A percentile compares a stretch with the other conserved stretches of the same genome.
These are phyloP conservation scores for Neocallimastix lanati DNA, from an alignment of 192 early-diverging fungal genomes.

Conservation along the genomic window DNA sequence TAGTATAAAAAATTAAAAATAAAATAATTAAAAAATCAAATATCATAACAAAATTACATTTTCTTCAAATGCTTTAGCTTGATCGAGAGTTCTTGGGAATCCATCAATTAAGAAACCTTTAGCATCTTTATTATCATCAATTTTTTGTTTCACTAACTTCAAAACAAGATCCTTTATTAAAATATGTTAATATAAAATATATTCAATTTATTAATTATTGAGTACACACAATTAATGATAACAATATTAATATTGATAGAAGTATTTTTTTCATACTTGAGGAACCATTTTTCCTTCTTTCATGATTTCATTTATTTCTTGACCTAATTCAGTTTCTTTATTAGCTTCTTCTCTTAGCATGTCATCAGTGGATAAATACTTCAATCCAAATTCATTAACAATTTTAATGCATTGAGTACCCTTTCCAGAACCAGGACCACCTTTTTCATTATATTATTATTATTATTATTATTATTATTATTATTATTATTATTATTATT, in stretches of 20 bases:
- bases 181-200: neutral
- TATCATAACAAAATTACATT: neutral
- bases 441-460: too few species aligned
- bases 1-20: too few species aligned
- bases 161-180: slow-evolving; percentile 10
- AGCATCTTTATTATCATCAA: slow-evolving; percentile 1
- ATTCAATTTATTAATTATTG: neutral
- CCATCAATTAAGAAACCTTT: slow-evolving; percentile 40
- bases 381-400: slow-evolving; percentile 15
- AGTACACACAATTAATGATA: neutral
- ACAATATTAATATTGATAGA: too few species aligned
- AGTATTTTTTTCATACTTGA: slow-evolving; percentile 14
- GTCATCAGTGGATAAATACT: slow-evolving; percentile 40
- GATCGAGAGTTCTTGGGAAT: slow-evolving; percentile 41
- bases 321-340: slow-evolving; percentile 15
- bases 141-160: slow-evolving; percentile 10
- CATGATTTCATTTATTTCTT: slow-evolving; percentile 21
- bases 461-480: too few species aligned
- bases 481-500: too few species aligned
- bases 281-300: slow-evolving; percentile 44
- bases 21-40: too few species aligned
- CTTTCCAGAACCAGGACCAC: neutral
- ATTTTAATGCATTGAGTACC: slow-evolving; percentile 37
- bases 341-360: slow-evolving; percentile 32
- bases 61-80: slow-evolving; percentile 19